phyloP scores from a whole-genome alignment of 1,139 yeast species.

The Debaryomyces sp. region DNA sequence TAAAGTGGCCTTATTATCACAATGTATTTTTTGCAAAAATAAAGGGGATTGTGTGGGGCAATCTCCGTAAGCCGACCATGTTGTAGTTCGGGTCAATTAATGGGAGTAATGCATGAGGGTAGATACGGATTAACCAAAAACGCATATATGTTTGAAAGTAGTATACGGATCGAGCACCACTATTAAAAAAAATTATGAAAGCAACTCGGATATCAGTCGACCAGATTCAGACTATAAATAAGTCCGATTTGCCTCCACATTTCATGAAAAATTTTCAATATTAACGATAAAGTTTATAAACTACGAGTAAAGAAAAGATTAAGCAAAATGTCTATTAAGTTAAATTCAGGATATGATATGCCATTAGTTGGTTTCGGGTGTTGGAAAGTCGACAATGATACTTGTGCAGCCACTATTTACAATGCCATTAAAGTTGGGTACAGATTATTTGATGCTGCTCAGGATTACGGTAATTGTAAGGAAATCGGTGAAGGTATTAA shows the following conservation, averaged over 20 bases:
- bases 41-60: not conserved
- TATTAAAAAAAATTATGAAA: not conserved
- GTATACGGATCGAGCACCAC: not conserved
- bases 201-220: not conserved
- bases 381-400: constrained; percentile 63
- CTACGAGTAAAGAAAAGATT: not conserved
- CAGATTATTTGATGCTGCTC: constrained; percentile 76
- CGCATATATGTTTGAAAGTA: not conserved
- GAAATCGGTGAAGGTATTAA: constrained; percentile 73
- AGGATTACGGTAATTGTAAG: constrained; percentile 76
- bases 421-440: constrained; percentile 72
- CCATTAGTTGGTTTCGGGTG: constrained; percentile 69
- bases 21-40: not conserved
- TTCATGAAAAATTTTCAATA: not conserved
- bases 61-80: not conserved
- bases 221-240: constrained; percentile 1
- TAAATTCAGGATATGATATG: constrained; percentile 62
- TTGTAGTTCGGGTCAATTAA: not conserved
- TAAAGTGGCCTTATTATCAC: not conserved
- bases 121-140: not conserved
- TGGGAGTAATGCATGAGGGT: not conserved
- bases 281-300: not conserved
- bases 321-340: constrained; percentile 40
- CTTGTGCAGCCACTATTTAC: constrained; percentile 62
- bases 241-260: not conserved